Conservation (phyloP, 129 eudicot species). For the sunflower (Helianthus annuus) region HanXRQr2.0-SUNRISE NC_035436.2:204344843-204345342, state of each 20-base stretch:
- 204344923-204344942: slow-evolving; percentile 55
- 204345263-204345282: slow-evolving; percentile 36
- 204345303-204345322: slow-evolving; percentile 46
- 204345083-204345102: slow-evolving; percentile 43
- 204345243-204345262: slow-evolving; percentile 48
- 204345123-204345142: slow-evolving; percentile 36
- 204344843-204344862: slow-evolving; percentile 48
- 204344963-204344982: slow-evolving; percentile 60
- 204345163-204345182: slow-evolving; percentile 45
- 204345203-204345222: slow-evolving; percentile 44
- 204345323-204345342: slow-evolving; percentile 54
- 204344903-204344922: slow-evolving; percentile 53
- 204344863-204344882: slow-evolving; percentile 47
- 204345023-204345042: slow-evolving; percentile 31
- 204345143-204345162: slow-evolving; percentile 34
- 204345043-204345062: slow-evolving; percentile 35
- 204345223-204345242: slow-evolving; percentile 48
- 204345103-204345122: slow-evolving; percentile 41
- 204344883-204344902: slow-evolving; percentile 50
- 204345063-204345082: slow-evolving; percentile 23
- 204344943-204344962: slow-evolving; percentile 52
- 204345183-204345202: slow-evolving; percentile 32
- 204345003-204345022: slow-evolving; percentile 40
- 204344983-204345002: slow-evolving; percentile 37
- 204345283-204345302: slow-evolving; percentile 37